Evolutionary conservation across 2,329 filamentous ascomycete genomes (phyloP).

Genomic region (Aspergillus vadensis): DNA sequence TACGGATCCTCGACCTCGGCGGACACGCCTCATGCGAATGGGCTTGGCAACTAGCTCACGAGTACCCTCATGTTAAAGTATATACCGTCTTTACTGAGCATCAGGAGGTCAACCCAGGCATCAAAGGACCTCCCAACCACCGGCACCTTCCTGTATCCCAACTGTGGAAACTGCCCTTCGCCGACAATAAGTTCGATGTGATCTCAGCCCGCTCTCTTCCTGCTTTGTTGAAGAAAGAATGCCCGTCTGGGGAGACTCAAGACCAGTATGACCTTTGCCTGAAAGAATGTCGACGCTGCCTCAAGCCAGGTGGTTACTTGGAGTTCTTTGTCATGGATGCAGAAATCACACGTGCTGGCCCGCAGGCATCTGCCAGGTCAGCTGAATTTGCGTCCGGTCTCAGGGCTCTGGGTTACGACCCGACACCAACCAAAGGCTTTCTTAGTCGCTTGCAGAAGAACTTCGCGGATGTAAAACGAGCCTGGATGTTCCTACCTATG

Average conservation of each 20-base stretch:
- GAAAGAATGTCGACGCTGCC: conserved; percentile 81
- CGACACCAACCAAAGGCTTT: conserved; percentile 78
- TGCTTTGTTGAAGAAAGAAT: conserved; percentile 71
- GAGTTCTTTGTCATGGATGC: conserved; percentile 91
- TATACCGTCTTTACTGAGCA: conserved; percentile 83
- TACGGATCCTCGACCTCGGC: conserved; percentile 80
- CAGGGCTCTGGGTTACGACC: conserved; percentile 86
- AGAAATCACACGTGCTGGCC: conserved; percentile 82
- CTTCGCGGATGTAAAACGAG: conserved; percentile 78
- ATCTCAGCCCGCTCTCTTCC: conserved; percentile 88
- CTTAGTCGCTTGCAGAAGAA: conserved; percentile 71
- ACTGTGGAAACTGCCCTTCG: conserved; percentile 81
- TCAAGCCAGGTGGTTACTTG: conserved; percentile 90
- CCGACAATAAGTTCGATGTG: conserved; percentile 83
- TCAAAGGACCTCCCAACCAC: conserved; percentile 85
- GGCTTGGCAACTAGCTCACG: conserved; percentile 89
- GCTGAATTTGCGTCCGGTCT: conserved; percentile 92
- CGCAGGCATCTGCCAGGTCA: conserved; percentile 75
- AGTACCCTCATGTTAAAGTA: conserved; percentile 81
- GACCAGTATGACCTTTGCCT: conserved; percentile 90
- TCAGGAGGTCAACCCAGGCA: conserved; percentile 71
- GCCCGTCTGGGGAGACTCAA: conserved; percentile 64
- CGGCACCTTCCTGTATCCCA: conserved; percentile 75
- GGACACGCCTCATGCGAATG: conserved; percentile 86
- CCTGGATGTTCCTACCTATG: conserved; percentile 88